Conservation (phyloP, 192 early-diverging fungal genomes). For the Mortierella hygrophila region DNA sequence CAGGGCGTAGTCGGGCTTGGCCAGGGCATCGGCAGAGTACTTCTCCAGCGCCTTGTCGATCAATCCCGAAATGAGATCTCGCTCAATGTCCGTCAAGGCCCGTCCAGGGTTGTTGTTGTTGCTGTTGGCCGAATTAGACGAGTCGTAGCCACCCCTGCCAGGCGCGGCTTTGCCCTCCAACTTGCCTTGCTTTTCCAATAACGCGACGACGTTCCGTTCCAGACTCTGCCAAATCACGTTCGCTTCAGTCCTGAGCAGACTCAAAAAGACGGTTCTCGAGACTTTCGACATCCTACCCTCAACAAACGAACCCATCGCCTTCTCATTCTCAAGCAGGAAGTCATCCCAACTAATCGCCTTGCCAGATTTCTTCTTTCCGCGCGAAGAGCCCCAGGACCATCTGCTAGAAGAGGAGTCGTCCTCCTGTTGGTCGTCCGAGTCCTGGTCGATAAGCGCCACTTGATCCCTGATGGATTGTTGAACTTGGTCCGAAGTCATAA, state of each 20-base stretch:
- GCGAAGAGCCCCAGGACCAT: conserved; percentile 9
- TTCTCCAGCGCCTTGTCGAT: conserved; percentile 72
- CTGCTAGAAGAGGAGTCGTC: neutral
- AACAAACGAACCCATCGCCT: conserved; percentile 27
- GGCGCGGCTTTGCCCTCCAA: conserved; percentile 32
- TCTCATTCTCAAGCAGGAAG: conserved; percentile 39
- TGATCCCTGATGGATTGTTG: conserved; percentile 23
- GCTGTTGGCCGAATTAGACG: neutral
- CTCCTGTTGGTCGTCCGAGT: conserved; percentile 5
- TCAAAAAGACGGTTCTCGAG: conserved; percentile 30
- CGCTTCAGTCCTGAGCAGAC: conserved; percentile 37
- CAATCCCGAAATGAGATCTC: conserved; percentile 57
- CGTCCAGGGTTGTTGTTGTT: neutral
- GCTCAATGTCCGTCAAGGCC: conserved; percentile 32
- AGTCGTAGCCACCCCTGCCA: neutral
- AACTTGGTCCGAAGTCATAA: conserved; percentile 32
- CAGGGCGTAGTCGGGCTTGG: conserved; percentile 78
- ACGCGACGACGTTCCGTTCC: conserved; percentile 36
- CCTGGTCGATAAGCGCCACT: conserved; percentile 1
- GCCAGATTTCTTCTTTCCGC: conserved; percentile 15
- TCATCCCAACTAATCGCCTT: conserved; percentile 29
- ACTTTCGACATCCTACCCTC: conserved; percentile 43
- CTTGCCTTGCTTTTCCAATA: conserved; percentile 44
- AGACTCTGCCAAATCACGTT: conserved; percentile 41
- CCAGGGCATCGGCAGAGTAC: conserved; percentile 68